Evolutionary conservation across 164 flowering plant genomes (phyloP), one percentile per base, ranked within the genome.

Genomic region (Vitis labrusca): DNA sequence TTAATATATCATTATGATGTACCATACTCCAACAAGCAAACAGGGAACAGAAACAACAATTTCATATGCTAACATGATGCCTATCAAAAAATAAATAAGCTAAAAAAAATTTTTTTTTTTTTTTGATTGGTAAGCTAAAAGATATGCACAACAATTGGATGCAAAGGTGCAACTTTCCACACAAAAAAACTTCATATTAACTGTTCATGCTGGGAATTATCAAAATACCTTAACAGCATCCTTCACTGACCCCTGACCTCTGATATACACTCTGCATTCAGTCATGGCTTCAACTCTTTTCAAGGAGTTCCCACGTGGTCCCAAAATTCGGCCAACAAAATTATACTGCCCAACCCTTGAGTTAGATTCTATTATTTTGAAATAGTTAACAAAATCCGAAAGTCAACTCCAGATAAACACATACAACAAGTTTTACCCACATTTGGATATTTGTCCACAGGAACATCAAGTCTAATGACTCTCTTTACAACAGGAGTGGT

Each of bases 221-320:
- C 23, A 32, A 10, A 11, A 70, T 86, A 92, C 97, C 96, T 91
- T 88, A 9, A 85, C 70, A 63, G 91, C 59, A 75, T 92, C 96
- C 81, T 92, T 92, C 13, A 92, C 89, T 27, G 94, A 89, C 60
- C 97, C 96, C 66, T 78, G 80, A 27, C 97, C 97, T 81, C 96
- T 84, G 50, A 92, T 92, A 69, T 79, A 89, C 62, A 92, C 91
- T 73, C 92, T 79, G 78, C 97, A 92, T 49, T 87, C 87, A 44
- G 97, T 89, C 74, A 83, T 64, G 50, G 92, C 86, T 78, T 92
- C 97, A 37, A 92, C 92, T 75, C 92, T 84, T 82, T 92, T 92
- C 76, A 92, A 73, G 59, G 96, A 92, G 78, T 91, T 91, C n/a
- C 98, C 97, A 37, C 96, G 86, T 10, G 94, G 96, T 56, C 98